Percentiles rank a stretch among this genome's conserved stretches.
These are phyloP conservation scores for Corniculantispora saksenae DNA, from an alignment of 2,329 filamentous ascomycete species.

Conservation along the genomic window DNA sequence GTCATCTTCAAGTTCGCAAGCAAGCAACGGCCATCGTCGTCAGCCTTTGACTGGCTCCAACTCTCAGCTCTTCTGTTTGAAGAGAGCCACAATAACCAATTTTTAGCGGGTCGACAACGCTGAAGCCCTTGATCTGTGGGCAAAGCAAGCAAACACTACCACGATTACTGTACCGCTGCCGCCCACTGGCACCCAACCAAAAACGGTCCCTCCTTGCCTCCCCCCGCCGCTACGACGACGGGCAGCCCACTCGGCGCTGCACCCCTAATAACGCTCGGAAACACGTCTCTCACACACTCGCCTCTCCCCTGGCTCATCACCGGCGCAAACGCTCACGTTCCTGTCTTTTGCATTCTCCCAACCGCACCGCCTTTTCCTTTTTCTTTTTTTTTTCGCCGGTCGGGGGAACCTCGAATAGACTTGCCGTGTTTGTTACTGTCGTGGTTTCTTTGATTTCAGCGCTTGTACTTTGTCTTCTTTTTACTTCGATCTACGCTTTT, in stretches of 20 bases:
- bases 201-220: neutral
- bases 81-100: neutral
- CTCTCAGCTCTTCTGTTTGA: too few relatives aligned
- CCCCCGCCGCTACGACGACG: neutral
- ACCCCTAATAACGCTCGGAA: conserved; percentile 8
- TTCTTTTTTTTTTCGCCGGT: neutral
- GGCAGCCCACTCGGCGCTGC: neutral
- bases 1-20: too few relatives aligned
- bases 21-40: too few relatives aligned
- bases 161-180: neutral
- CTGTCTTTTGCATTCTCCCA: neutral
- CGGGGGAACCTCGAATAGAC: neutral
- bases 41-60: too few relatives aligned
- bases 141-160: neutral
- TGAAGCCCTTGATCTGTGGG: neutral
- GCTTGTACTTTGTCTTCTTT: neutral
- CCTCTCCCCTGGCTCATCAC: conserved; percentile 2
- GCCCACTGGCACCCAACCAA: neutral
- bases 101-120: neutral
- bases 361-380: neutral
- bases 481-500: neutral
- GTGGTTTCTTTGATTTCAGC: neutral
- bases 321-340: neutral
- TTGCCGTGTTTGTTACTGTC: neutral
- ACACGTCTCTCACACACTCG: neutral